These are phyloP conservation scores for Barbatosphaeria neglecta DNA, from an alignment of 495 filamentous ascomycete genomes.

Conservation along the genomic window DNA sequence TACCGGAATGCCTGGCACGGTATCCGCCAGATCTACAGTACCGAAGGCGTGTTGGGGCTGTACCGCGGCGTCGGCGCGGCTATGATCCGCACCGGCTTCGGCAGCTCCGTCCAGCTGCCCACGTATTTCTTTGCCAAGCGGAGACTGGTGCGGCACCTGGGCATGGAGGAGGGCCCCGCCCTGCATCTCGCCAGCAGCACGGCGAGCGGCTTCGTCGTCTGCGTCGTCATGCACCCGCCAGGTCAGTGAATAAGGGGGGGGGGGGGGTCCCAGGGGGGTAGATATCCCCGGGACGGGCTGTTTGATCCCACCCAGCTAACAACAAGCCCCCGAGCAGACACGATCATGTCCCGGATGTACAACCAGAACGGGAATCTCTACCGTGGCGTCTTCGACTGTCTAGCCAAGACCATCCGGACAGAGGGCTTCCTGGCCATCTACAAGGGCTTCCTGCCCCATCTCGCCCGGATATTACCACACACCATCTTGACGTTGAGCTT, in stretches of 20 bases:
- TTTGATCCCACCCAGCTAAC: neutral
- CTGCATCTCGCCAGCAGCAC: slow-evolving; percentile 83
- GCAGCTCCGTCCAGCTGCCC: slow-evolving; percentile 86
- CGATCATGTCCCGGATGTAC: slow-evolving; percentile 97
- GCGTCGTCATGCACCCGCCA: slow-evolving; percentile 95
- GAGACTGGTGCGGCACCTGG: slow-evolving; percentile 63
- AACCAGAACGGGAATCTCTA: slow-evolving; percentile 98
- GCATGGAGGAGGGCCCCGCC: slow-evolving; percentile 81
- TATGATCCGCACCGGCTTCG: slow-evolving; percentile 96
- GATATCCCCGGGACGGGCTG: too few species aligned
- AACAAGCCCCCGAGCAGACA: slow-evolving; percentile 54
- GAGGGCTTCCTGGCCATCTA: slow-evolving; percentile 92
- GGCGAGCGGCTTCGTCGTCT: slow-evolving; percentile 89
- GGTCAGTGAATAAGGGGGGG: slow-evolving; percentile 46
- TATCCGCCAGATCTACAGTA: slow-evolving; percentile 59
- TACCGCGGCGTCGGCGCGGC: slow-evolving; percentile 86
- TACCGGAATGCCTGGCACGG: slow-evolving; percentile 83
- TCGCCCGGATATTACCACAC: slow-evolving; percentile 88
- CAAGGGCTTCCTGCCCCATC: slow-evolving; percentile 93
- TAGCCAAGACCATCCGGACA: slow-evolving; percentile 79
- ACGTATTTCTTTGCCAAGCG: slow-evolving; percentile 98
- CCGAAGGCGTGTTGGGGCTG: slow-evolving; percentile 68
- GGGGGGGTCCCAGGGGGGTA: too few species aligned
- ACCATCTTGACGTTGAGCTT: slow-evolving; percentile 87
- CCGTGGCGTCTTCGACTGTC: slow-evolving; percentile 80